A percentile compares a stretch with the other conserved stretches of the same genome.
These are phyloP conservation scores for Colletotrichum kahawae DNA, from an alignment of 2,329 filamentous ascomycete genomes.

Conservation along the genomic window DNA sequence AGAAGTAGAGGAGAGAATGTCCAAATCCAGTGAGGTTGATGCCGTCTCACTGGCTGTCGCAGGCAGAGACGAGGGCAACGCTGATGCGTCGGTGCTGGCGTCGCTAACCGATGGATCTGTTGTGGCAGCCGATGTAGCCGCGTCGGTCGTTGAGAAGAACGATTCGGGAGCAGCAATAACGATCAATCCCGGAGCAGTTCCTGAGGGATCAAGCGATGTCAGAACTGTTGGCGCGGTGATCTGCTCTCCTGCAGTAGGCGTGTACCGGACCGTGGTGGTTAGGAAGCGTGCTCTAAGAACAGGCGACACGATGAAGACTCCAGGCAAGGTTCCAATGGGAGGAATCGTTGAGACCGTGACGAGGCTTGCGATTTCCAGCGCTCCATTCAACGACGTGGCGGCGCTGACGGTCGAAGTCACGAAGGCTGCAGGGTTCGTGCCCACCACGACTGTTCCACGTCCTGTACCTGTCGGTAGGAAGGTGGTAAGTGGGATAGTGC, in stretches of 20 bases:
- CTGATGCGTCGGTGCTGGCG: neutral
- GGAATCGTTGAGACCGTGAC: neutral
- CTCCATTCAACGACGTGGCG: neutral
- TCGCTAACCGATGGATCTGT: neutral
- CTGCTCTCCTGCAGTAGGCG: neutral
- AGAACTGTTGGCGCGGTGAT: neutral
- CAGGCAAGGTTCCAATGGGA: neutral
- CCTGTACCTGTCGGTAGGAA: neutral
- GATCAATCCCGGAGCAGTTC: neutral
- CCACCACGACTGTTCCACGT: constrained; percentile 10
- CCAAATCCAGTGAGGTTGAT: neutral
- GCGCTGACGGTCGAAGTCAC: neutral
- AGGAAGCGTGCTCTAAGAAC: neutral
- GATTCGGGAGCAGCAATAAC: neutral
- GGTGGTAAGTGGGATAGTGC: neutral
- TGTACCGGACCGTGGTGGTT: neutral
- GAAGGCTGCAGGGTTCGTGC: neutral
- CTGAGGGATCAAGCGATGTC: neutral
- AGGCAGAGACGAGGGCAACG: neutral
- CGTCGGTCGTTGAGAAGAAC: neutral
- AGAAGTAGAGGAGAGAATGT: neutral
- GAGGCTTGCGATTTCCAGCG: neutral
- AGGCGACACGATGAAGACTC: neutral
- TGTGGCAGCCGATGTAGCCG: neutral
- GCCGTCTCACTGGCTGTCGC: neutral